A percentile compares a stretch with the other conserved stretches of the same genome.
Evolutionary conservation across 768 basidiomycete genomes (phyloP).

Genomic region (Clitopilus hobsonii): DNA sequence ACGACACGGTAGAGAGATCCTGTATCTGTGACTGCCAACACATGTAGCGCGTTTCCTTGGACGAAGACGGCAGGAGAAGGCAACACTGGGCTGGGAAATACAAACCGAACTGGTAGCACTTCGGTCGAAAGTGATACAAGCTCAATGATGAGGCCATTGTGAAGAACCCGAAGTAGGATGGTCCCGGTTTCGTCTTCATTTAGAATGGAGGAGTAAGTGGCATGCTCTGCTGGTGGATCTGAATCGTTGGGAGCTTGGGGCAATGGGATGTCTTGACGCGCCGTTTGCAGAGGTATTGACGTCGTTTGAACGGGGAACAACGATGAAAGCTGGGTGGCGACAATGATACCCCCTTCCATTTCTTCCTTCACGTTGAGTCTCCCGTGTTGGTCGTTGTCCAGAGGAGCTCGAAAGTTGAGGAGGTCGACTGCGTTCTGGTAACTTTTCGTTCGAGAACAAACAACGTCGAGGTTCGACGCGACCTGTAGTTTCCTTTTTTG

Average conservation of each 20-base stretch:
- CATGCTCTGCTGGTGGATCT: constrained; percentile 65
- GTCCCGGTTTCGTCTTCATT: constrained; percentile 56
- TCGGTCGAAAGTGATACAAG: constrained; percentile 68
- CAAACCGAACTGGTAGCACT: constrained; percentile 66
- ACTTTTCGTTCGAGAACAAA: neutral
- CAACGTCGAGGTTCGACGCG: neutral
- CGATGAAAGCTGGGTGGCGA: constrained; percentile 62
- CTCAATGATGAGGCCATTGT: constrained; percentile 70
- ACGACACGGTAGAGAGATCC: constrained; percentile 74
- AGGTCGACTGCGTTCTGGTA: neutral
- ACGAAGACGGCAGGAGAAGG: constrained; percentile 63
- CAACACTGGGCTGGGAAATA: constrained; percentile 68
- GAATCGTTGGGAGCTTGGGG: constrained; percentile 36
- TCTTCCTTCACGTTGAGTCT: neutral
- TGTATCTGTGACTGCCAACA: constrained; percentile 61
- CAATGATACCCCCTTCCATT: constrained; percentile 39
- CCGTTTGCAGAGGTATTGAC: constrained; percentile 53
- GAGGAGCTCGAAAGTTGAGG: neutral
- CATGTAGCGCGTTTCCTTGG: constrained; percentile 54
- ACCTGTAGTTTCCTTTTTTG: constrained; percentile 1
- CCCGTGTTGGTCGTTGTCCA: neutral
- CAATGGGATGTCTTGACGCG: constrained; percentile 48
- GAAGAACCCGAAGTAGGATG: constrained; percentile 69
- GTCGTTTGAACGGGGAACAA: constrained; percentile 51
- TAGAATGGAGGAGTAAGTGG: constrained; percentile 55